A percentile compares a stretch with the other conserved stretches of the same genome.
These are phyloP conservation scores for Halteria grandinella DNA, from an alignment of 73 alveolate species.

Conservation along the genomic window DNA sequence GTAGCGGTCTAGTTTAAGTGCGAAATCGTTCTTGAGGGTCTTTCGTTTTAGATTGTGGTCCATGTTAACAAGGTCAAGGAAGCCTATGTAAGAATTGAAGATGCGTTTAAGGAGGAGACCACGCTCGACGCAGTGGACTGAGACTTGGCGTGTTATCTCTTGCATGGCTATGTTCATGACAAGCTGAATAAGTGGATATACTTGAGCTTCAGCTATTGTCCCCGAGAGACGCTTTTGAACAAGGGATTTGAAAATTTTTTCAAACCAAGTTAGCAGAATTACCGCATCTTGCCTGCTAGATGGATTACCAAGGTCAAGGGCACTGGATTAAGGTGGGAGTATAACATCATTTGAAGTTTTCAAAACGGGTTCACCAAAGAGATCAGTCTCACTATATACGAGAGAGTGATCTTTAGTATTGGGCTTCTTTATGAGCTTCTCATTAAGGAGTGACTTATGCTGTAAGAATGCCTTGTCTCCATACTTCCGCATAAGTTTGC, in stretches of 20 bases:
- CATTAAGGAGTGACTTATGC: not conserved
- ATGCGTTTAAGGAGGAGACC: conserved; percentile 34
- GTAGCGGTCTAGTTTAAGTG: conserved; percentile 27
- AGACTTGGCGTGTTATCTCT: conserved; percentile 43
- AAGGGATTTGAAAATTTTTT: conserved; percentile 13
- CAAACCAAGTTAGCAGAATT: conserved; percentile 43
- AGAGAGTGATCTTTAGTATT: not conserved
- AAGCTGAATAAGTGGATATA: conserved; percentile 23
- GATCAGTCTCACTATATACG: not conserved
- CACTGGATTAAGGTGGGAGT: not conserved
- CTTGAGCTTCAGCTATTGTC: not conserved
- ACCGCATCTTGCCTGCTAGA: conserved; percentile 57
- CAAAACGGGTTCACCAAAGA: not conserved
- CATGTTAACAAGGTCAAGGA: conserved; percentile 16
- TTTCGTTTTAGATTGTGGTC: conserved; percentile 14
- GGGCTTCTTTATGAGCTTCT: not conserved
- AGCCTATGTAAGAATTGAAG: conserved; percentile 17
- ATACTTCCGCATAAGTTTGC: not conserved
- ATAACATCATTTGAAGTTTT: conserved; percentile 11
- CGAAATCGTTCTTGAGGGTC: not conserved
- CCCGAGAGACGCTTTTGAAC: not conserved
- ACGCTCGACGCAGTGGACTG: conserved; percentile 54
- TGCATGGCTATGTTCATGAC: conserved; percentile 8
- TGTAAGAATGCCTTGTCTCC: not conserved
- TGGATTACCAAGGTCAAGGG: conserved; percentile 26